Conservation (phyloP, 106 monocot genomes). For the Dendrobium officinale region DNA sequence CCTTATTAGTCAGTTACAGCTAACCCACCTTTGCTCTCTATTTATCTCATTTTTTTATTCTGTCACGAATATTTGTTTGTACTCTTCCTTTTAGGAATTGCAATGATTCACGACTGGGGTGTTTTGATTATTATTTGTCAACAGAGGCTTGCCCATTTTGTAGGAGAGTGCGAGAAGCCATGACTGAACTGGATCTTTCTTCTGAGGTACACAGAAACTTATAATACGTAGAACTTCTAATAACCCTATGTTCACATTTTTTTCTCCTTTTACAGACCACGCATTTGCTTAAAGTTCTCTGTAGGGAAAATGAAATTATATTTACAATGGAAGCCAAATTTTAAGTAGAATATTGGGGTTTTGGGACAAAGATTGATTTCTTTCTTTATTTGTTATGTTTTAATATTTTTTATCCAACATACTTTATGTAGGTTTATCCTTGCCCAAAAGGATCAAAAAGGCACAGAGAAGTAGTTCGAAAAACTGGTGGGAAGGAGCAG, state of each 20-base stretch:
- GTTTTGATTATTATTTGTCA: constrained; percentile 36
- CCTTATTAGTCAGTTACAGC: neutral
- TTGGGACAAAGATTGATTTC: neutral
- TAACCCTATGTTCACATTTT: too few species aligned
- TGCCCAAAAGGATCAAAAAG: constrained; percentile 90
- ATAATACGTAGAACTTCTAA: neutral
- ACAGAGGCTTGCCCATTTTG: constrained; percentile 99
- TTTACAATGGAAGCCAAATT: neutral
- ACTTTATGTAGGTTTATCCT: constrained; percentile 64
- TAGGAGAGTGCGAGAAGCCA: constrained; percentile 82
- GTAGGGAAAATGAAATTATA: too few species aligned
- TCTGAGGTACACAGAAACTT: constrained; percentile 44
- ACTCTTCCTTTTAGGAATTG: neutral
- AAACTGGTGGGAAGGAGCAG: constrained; percentile 76
- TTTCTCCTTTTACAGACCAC: too few species aligned
- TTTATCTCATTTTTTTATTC: neutral
- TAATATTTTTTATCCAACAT: neutral
- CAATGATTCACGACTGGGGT: constrained; percentile 14
- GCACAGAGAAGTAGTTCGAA: constrained; percentile 56
- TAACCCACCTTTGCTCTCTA: neutral
- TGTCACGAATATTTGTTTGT: neutral
- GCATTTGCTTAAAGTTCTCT: too few species aligned
- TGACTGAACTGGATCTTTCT: constrained; percentile 86
- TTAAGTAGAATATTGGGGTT: neutral
- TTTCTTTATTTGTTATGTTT: neutral